Evolutionary conservation across 768 basidiomycete genomes (phyloP).

Genomic region (Rubroboletus pulcherrimus): DNA sequence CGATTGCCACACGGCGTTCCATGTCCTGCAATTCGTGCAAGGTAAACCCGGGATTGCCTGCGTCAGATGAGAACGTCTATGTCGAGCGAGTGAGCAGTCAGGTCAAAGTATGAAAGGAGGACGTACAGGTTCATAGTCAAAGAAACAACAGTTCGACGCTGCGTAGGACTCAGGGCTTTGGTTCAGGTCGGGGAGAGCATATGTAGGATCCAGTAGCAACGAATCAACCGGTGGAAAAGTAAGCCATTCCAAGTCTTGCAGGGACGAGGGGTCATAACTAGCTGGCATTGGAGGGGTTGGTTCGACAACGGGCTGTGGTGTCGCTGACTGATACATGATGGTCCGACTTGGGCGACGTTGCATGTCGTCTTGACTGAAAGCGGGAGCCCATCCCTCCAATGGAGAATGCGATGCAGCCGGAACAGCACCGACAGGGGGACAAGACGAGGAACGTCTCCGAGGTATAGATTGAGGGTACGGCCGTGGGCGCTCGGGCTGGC

Average conservation of each 20-base stretch:
- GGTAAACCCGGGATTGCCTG: slow-evolving; percentile 1
- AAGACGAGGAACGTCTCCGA: slow-evolving; percentile 39
- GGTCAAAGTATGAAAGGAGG: neutral
- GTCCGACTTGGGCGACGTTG: slow-evolving; percentile 33
- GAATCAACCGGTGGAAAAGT: slow-evolving; percentile 6
- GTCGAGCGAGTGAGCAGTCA: neutral
- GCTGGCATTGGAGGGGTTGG: neutral
- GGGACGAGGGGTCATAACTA: neutral
- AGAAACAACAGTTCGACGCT: neutral
- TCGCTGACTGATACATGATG: slow-evolving; percentile 34
- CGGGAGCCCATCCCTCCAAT: slow-evolving; percentile 18
- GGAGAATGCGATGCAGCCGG: slow-evolving; percentile 22
- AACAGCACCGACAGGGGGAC: slow-evolving; percentile 36
- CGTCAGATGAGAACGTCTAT: neutral
- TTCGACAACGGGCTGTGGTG: slow-evolving; percentile 9
- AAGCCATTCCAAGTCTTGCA: slow-evolving; percentile 12
- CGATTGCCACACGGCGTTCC: slow-evolving; percentile 14
- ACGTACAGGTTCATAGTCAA: slow-evolving; percentile 17
- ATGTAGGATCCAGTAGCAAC: neutral
- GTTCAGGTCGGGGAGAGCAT: slow-evolving; percentile 2
- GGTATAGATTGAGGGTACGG: slow-evolving; percentile 23
- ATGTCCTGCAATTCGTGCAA: slow-evolving; percentile 13
- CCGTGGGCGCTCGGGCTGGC: slow-evolving; percentile 15
- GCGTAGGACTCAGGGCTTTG: neutral
- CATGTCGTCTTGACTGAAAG: slow-evolving; percentile 31